Conservation (phyloP, 768 basidiomycete genomes). For the Mycena haematopus region DNA sequence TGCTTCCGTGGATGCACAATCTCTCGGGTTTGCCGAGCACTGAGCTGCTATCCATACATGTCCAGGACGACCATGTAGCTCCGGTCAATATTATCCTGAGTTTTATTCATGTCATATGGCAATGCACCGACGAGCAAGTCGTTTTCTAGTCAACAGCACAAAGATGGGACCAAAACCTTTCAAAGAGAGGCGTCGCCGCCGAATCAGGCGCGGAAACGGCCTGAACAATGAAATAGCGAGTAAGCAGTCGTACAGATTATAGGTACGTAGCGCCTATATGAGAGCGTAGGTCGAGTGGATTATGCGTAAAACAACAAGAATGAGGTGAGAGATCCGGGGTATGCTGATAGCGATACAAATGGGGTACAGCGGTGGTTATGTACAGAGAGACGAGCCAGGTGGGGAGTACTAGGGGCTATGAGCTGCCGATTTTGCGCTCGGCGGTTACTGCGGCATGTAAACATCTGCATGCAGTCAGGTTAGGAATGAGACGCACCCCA, state of each 20-base stretch:
- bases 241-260: slow-evolving; percentile 4
- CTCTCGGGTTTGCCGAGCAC: too few relatives aligned
- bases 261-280: background rate
- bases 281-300: background rate
- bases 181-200: too few relatives aligned
- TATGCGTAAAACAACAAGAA: slow-evolving; percentile 1
- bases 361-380: slow-evolving; percentile 3
- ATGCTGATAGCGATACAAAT: slow-evolving; percentile 13
- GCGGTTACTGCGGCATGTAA: slow-evolving; percentile 18
- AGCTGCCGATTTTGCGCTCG: slow-evolving; percentile 23
- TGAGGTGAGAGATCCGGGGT: slow-evolving; percentile 18
- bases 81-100: too few relatives aligned
- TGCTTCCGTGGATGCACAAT: too few relatives aligned
- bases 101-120: too few relatives aligned
- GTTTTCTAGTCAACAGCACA: too few relatives aligned
- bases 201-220: too few relatives aligned
- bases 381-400: too few relatives aligned
- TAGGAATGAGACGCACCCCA: slow-evolving; percentile 72
- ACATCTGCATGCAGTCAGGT: background rate
- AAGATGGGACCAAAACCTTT: too few relatives aligned
- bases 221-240: background rate
- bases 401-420: background rate
- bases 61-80: too few relatives aligned
- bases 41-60: too few relatives aligned
- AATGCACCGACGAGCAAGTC: too few relatives aligned